These are phyloP conservation scores for Linderniella brevidens DNA, from an alignment of 257 asterid species.

Conservation along the genomic window DNA sequence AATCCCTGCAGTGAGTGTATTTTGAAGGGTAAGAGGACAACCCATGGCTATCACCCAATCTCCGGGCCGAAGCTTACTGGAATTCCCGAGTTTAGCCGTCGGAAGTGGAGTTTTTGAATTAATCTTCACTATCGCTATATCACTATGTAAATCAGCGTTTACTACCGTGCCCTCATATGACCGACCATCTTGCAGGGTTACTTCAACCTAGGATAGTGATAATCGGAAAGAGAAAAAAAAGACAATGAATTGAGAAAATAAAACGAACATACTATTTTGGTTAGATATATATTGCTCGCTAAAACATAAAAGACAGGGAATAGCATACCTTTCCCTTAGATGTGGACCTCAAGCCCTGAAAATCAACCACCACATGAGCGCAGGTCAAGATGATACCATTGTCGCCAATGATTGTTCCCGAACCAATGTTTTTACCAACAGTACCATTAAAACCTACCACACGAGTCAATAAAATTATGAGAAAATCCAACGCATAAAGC, in stretches of 20 bases:
- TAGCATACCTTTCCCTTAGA: slow-evolving; percentile 27
- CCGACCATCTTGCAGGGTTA: slow-evolving; percentile 92
- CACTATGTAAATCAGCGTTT: slow-evolving; percentile 68
- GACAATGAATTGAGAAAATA: not conserved
- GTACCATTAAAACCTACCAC: slow-evolving; percentile 40
- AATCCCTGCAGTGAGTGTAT: slow-evolving; percentile 84
- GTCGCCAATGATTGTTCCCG: slow-evolving; percentile 71
- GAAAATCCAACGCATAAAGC: not conserved
- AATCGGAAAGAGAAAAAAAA: not conserved
- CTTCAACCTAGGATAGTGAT: slow-evolving; percentile 48
- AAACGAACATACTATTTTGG: no score
- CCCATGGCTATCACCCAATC: slow-evolving; percentile 97
- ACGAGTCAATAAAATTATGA: slow-evolving; percentile 1
- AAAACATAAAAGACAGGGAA: no score
- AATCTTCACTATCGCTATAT: slow-evolving; percentile 60
- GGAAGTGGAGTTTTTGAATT: slow-evolving; percentile 69
- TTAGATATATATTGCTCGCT: no score
- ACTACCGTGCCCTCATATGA: slow-evolving; percentile 74
- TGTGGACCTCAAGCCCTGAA: slow-evolving; percentile 33
- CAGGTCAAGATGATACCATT: slow-evolving; percentile 89
- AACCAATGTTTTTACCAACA: slow-evolving; percentile 53
- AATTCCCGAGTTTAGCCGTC: slow-evolving; percentile 61
- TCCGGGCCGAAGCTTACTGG: slow-evolving; percentile 81
- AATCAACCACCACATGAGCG: slow-evolving; percentile 66
- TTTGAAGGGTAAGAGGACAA: slow-evolving; percentile 80